These are phyloP conservation scores for Gremmenia infestans DNA, from an alignment of 2,329 filamentous ascomycete genomes.

Conservation along the genomic window DNA sequence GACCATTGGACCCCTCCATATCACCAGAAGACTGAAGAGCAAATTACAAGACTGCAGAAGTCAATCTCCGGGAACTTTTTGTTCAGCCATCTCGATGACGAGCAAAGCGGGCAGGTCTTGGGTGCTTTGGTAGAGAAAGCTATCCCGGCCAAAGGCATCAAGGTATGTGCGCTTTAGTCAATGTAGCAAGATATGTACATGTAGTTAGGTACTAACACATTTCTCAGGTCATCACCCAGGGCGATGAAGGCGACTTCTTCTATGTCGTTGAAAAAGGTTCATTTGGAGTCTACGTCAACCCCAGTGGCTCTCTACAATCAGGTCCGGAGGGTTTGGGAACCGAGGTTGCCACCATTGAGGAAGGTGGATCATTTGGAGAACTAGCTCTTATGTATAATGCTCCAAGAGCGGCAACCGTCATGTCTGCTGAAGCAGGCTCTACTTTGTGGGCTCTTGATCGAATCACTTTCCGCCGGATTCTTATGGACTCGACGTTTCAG, in stretches of 20 bases:
- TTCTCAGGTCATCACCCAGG: slow-evolving; percentile 85
- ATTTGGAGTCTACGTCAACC: slow-evolving; percentile 89
- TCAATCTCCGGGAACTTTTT: slow-evolving; percentile 89
- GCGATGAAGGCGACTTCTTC: slow-evolving; percentile 94
- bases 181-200: background rate
- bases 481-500: slow-evolving; percentile 97
- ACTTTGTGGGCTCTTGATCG: slow-evolving; percentile 93
- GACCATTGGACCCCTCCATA: slow-evolving; percentile 88
- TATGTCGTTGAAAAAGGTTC: slow-evolving; percentile 90
- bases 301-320: slow-evolving; percentile 68
- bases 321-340: slow-evolving; percentile 77
- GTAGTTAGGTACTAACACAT: slow-evolving; percentile 1
- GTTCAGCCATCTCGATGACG: slow-evolving; percentile 91
- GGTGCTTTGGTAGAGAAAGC: slow-evolving; percentile 91
- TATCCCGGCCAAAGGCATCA: slow-evolving; percentile 83
- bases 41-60: slow-evolving; percentile 70
- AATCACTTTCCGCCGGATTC: slow-evolving; percentile 91
- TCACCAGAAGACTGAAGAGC: slow-evolving; percentile 77
- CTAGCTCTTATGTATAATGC: slow-evolving; percentile 98
- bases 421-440: slow-evolving; percentile 72
- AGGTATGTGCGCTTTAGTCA: slow-evolving; percentile 38
- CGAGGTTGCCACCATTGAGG: slow-evolving; percentile 75
- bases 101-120: slow-evolving; percentile 81
- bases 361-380: slow-evolving; percentile 93
- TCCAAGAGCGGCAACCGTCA: slow-evolving; percentile 87